phyloP scores from a whole-genome alignment of 305 asterid species.

The Euphrasia arctica region DNA sequence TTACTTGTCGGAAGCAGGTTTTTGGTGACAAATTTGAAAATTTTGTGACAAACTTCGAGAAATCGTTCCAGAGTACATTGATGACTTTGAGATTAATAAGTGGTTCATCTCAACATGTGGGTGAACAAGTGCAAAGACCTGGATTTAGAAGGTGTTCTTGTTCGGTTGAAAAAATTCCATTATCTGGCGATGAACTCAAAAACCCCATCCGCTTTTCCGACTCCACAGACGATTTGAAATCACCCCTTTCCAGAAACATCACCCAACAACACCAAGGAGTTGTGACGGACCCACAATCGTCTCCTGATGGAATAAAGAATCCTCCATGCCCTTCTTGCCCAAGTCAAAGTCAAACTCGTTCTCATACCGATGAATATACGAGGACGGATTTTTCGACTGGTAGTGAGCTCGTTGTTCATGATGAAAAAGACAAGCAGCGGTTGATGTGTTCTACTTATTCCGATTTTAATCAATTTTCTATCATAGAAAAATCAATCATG shows the following conservation, averaged over 20 bases:
- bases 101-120: conserved; percentile 42
- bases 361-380: conserved; percentile 34
- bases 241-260: conserved; percentile 23
- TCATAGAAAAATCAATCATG: conserved; percentile 60
- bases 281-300: background rate
- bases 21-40: conserved; percentile 45
- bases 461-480: conserved; percentile 27
- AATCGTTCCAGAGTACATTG: conserved; percentile 49
- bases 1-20: conserved; percentile 53
- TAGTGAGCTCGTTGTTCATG: conserved; percentile 53
- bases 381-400: conserved; percentile 31
- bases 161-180: conserved; percentile 27
- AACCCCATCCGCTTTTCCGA: conserved; percentile 27
- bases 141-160: conserved; percentile 29
- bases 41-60: conserved; percentile 47
- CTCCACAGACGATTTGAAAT: conserved; percentile 29
- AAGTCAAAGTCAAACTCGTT: conserved; percentile 22
- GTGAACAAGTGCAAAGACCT: conserved; percentile 23
- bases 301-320: conserved; percentile 18
- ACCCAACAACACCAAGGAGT: background rate
- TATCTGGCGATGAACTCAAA: conserved; percentile 24
- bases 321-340: conserved; percentile 24
- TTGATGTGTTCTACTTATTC: conserved; percentile 30
- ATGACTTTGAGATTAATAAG: conserved; percentile 60
- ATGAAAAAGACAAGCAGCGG: conserved; percentile 38